Conservation (phyloP, 345 rosid genomes). For the Cardiospermum halicacabum region DNA sequence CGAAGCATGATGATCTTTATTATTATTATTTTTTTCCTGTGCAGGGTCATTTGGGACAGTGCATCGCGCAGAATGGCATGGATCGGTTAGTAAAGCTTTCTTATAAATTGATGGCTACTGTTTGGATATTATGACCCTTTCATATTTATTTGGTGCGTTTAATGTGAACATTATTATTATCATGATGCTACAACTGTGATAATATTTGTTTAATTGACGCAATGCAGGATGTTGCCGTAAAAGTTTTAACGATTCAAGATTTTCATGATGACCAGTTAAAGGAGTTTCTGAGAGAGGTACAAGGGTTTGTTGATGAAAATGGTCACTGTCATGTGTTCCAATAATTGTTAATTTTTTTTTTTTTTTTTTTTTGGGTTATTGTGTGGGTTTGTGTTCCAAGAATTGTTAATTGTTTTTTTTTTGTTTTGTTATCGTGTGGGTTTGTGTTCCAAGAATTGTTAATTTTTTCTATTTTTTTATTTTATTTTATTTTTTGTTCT, state of each 20-base stretch:
- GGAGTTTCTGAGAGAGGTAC: conserved; percentile 90
- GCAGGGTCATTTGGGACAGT: conserved; percentile 97
- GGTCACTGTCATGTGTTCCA: neutral
- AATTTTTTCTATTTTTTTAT: neutral
- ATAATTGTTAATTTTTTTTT: too few species aligned
- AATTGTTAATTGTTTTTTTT: too few species aligned
- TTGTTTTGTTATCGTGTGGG: too few species aligned
- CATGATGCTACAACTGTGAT: neutral
- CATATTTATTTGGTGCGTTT: too few species aligned
- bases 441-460: too few species aligned
- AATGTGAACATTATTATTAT: neutral
- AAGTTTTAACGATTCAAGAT: conserved; percentile 80
- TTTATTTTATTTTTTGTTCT: neutral
- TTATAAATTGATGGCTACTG: too few species aligned
- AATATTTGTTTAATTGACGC: too few species aligned
- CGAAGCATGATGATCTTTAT: neutral
- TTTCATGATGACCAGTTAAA: conserved; percentile 83
- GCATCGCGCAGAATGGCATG: conserved; percentile 99
- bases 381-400: neutral
- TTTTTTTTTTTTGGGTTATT: neutral
- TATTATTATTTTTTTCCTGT: conserved; percentile 6
- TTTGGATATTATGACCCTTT: neutral
- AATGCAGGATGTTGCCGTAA: conserved; percentile 91
- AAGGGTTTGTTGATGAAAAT: neutral
- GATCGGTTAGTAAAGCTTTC: conserved; percentile 90